phyloP scores from a whole-genome alignment of 495 filamentous ascomycete species.

The Penicillium simplicissimum region DNA sequence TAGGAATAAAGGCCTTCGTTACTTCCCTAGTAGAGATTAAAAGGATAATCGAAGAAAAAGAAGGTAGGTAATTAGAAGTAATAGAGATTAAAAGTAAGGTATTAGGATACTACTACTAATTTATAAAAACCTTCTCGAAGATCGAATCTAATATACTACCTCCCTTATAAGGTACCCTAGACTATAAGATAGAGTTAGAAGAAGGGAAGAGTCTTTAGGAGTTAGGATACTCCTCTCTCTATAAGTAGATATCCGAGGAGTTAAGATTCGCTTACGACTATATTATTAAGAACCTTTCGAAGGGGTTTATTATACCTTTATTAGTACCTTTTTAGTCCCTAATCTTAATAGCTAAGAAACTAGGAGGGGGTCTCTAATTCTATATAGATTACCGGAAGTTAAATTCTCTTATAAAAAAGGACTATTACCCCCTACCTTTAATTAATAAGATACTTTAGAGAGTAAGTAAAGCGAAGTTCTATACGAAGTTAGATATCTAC shows the following conservation, averaged over 20 bases:
- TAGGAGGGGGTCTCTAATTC: too few species aligned
- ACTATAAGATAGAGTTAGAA: conserved; percentile 5
- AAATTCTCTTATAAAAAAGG: too few species aligned
- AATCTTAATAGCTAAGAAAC: too few species aligned
- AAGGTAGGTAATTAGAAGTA: too few species aligned
- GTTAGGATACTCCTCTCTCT: conserved; percentile 9
- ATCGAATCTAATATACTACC: conserved; percentile 9
- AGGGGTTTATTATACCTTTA: conserved; percentile 43
- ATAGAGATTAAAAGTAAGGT: too few species aligned
- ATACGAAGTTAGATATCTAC: conserved; percentile 49
- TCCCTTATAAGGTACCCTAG: background rate
- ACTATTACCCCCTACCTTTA: conserved; percentile 48
- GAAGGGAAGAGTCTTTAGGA: background rate
- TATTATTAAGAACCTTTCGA: conserved; percentile 7
- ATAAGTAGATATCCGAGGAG: conserved; percentile 5
- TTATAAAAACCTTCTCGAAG: too few species aligned
- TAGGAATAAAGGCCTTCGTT: background rate
- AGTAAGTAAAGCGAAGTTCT: conserved; percentile 33
- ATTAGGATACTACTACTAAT: too few species aligned
- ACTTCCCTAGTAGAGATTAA: background rate
- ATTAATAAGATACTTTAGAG: conserved; percentile 44
- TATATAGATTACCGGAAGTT: too few species aligned
- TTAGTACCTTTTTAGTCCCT: too few species aligned
- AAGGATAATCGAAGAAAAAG: background rate
- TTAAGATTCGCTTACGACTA: background rate